Evolutionary conservation across 2,329 filamentous ascomycete species (phyloP).

Genomic region (Xylariaceae sp.): DNA sequence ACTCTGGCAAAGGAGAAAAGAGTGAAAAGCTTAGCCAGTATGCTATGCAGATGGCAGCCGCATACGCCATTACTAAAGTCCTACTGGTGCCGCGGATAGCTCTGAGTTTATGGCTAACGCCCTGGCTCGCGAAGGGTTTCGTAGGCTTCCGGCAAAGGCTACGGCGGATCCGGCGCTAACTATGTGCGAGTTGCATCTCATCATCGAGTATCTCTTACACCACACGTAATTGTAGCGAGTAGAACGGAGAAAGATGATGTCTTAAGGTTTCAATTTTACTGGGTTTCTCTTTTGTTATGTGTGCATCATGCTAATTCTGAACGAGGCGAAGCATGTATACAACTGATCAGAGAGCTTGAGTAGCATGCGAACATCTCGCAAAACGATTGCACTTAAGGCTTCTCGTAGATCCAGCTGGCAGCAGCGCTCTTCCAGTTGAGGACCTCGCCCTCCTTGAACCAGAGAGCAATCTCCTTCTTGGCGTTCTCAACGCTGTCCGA

Average conservation of each 20-base stretch:
- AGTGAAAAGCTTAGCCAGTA: conserved; percentile 43
- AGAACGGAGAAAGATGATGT: conserved; percentile 11
- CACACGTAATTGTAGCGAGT: not conserved
- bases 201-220: not conserved
- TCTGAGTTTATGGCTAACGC: conserved; percentile 79
- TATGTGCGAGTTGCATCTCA: not conserved
- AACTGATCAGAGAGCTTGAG: conserved; percentile 1
- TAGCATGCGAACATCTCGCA: not conserved
- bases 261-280: conserved; percentile 11
- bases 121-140: conserved; percentile 76
- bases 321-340: not conserved
- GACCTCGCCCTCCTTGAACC: conserved; percentile 89
- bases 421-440: conserved; percentile 77
- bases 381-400: conserved; percentile 43
- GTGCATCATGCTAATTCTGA: conserved; percentile 10
- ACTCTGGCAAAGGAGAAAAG: conserved; percentile 25
- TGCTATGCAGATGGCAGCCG: conserved; percentile 70
- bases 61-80: conserved; percentile 85
- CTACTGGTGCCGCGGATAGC: conserved; percentile 72
- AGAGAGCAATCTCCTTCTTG: conserved; percentile 98
- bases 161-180: conserved; percentile 20
- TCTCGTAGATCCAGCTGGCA: conserved; percentile 97
- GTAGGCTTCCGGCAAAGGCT: conserved; percentile 35
- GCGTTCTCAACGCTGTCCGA: conserved; percentile 98
- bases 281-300: conserved; percentile 17